Percentiles rank a stretch among this genome's conserved stretches.
phyloP scores from a whole-genome alignment of 768 basidiomycete genomes.

The Xanthoconium stramineum region DNA sequence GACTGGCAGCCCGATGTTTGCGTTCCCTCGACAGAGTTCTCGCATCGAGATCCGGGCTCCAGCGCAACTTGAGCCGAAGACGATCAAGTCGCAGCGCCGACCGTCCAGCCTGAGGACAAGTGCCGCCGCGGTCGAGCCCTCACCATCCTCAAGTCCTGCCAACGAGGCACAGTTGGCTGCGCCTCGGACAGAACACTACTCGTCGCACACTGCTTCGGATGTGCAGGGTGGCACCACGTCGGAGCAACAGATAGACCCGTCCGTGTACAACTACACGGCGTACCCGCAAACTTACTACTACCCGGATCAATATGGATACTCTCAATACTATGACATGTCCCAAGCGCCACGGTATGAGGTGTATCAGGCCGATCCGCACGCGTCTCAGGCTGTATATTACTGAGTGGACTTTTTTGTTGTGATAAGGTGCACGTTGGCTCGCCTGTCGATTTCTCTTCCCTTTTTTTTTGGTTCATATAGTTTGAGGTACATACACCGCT shows the following conservation, averaged over 20 bases:
- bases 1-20: constrained; percentile 69
- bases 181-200: constrained; percentile 13
- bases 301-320: constrained; percentile 65
- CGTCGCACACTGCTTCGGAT: constrained; percentile 7
- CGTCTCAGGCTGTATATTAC: constrained; percentile 59
- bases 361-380: constrained; percentile 52
- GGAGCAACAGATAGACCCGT: constrained; percentile 30
- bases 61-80: constrained; percentile 25
- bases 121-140: constrained; percentile 50
- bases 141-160: constrained; percentile 28
- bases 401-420: constrained; percentile 31
- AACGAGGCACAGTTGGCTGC: constrained; percentile 13
- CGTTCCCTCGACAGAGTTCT: constrained; percentile 66
- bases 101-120: constrained; percentile 47
- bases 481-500: constrained; percentile 21
- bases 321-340: constrained; percentile 66
- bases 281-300: constrained; percentile 67
- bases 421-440: background rate
- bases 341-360: constrained; percentile 64
- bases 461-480: constrained; percentile 20
- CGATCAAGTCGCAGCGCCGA: constrained; percentile 25
- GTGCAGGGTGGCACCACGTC: constrained; percentile 18
- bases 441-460: background rate
- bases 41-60: constrained; percentile 74
- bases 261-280: constrained; percentile 53